phyloP scores from a whole-genome alignment of 352 stramenopile genomes.

The Globisporangium paddicum region DNA sequence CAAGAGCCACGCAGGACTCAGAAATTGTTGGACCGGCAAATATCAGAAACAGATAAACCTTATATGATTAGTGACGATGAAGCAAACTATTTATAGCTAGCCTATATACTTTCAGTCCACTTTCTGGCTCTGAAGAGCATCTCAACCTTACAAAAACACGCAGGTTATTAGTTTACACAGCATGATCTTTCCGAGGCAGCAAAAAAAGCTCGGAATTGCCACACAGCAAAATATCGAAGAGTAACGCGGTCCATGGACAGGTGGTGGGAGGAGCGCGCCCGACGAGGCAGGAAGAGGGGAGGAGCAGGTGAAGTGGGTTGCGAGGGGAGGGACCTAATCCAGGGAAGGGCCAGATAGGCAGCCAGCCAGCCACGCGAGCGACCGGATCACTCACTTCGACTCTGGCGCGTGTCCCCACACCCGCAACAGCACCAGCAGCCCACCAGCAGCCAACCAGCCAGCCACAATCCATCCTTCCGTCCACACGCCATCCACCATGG shows the following conservation, averaged over 20 bases:
- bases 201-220: too few species aligned
- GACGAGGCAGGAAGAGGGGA: neutral
- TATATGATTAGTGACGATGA: neutral
- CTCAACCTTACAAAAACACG: neutral
- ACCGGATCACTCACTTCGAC: constrained; percentile 9
- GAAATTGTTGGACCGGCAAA: neutral
- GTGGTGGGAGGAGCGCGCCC: neutral
- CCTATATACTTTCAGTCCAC: neutral
- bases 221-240: constrained; percentile 11
- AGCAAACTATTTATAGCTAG: neutral
- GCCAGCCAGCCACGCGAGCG: neutral
- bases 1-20: neutral
- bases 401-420: constrained; percentile 13
- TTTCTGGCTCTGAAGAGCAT: neutral
- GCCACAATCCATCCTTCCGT: neutral
- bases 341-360: neutral
- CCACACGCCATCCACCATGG: constrained; percentile 6
- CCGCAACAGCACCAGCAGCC: neutral
- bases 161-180: neutral
- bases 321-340: neutral
- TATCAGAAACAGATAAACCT: neutral
- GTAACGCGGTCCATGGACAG: constrained; percentile 4
- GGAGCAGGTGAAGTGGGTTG: constrained; percentile 8
- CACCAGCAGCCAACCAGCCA: neutral
- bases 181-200: neutral